A percentile compares a stretch with the other conserved stretches of the same genome.
phyloP scores from a whole-genome alignment of 352 stramenopile genomes.

The Phytophthora multivora region DNA sequence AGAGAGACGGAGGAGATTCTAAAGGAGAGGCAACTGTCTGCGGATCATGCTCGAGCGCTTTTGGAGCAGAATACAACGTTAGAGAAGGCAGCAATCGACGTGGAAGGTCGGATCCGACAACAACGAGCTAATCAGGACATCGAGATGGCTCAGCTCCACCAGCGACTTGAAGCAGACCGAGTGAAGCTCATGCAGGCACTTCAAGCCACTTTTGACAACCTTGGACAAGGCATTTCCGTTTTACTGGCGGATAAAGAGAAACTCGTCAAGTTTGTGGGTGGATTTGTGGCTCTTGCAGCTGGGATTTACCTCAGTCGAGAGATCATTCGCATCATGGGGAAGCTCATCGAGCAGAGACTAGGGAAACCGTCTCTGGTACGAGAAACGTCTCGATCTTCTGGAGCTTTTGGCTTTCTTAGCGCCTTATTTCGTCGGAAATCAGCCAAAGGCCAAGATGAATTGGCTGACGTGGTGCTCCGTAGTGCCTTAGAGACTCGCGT shows the following conservation, averaged over 20 bases:
- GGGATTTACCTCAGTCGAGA: conserved; percentile 73
- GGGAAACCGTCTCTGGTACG: conserved; percentile 76
- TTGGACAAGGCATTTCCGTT: conserved; percentile 57
- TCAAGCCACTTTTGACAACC: conserved; percentile 71
- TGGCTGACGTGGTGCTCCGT: conserved; percentile 67
- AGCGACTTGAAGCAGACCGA: conserved; percentile 65
- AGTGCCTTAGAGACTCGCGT: conserved; percentile 62
- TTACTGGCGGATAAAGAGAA: conserved; percentile 68
- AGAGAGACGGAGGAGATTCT: conserved; percentile 68
- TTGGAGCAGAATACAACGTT: conserved; percentile 69
- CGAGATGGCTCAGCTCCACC: conserved; percentile 65
- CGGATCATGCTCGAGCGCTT: conserved; percentile 51
- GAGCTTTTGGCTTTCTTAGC: conserved; percentile 48
- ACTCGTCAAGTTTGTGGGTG: conserved; percentile 60
- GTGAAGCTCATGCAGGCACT: conserved; percentile 69
- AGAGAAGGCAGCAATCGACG: conserved; percentile 63
- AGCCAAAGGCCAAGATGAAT: conserved; percentile 40
- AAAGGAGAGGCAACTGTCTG: conserved; percentile 55
- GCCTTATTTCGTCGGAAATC: conserved; percentile 28
- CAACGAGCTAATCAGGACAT: conserved; percentile 77
- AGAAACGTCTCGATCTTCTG: conserved; percentile 63
- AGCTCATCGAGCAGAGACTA: conserved; percentile 66
- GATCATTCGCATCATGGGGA: conserved; percentile 56
- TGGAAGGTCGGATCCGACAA: conserved; percentile 69
- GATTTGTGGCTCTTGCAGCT: conserved; percentile 57